Percentiles rank a stretch among this genome's conserved stretches.
Conservation (phyloP, 306 rosid genomes). For the Rubus idaeus region DNA sequence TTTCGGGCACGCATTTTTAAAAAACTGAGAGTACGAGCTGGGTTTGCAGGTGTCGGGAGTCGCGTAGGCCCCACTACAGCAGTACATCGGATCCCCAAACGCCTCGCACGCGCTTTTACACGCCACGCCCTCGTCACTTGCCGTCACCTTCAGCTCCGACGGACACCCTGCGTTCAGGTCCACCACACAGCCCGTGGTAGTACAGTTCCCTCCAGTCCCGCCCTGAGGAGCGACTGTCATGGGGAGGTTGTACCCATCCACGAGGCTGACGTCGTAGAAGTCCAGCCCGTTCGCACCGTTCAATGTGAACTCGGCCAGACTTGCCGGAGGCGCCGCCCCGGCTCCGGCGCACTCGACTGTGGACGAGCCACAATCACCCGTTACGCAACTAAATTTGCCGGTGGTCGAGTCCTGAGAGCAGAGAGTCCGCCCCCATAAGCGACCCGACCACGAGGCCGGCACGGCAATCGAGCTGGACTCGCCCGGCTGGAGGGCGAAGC, state of each 20-base stretch:
- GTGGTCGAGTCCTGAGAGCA: slow-evolving; percentile 50
- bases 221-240: slow-evolving; percentile 58
- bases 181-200: slow-evolving; percentile 59
- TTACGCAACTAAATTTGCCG: slow-evolving; percentile 65
- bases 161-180: slow-evolving; percentile 75
- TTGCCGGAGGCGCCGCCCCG: slow-evolving; percentile 63
- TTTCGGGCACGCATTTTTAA: slow-evolving; percentile 74
- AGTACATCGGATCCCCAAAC: slow-evolving; percentile 68
- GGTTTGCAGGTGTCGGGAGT: slow-evolving; percentile 69
- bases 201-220: slow-evolving; percentile 60
- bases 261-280: slow-evolving; percentile 90
- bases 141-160: slow-evolving; percentile 43
- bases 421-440: slow-evolving; percentile 75
- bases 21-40: slow-evolving; percentile 62
- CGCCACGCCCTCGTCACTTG: slow-evolving; percentile 51
- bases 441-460: slow-evolving; percentile 81
- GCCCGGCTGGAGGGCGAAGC: slow-evolving; percentile 54
- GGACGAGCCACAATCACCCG: slow-evolving; percentile 80
- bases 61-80: slow-evolving; percentile 76
- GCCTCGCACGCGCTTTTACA: slow-evolving; percentile 97
- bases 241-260: slow-evolving; percentile 85
- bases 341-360: slow-evolving; percentile 51
- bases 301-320: slow-evolving; percentile 69
- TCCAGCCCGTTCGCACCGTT: slow-evolving; percentile 71
- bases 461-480: slow-evolving; percentile 43